A percentile compares a stretch with the other conserved stretches of the same genome.
Conservation (phyloP, 2,329 filamentous ascomycete species). For the Fusarium sp. region DNA sequence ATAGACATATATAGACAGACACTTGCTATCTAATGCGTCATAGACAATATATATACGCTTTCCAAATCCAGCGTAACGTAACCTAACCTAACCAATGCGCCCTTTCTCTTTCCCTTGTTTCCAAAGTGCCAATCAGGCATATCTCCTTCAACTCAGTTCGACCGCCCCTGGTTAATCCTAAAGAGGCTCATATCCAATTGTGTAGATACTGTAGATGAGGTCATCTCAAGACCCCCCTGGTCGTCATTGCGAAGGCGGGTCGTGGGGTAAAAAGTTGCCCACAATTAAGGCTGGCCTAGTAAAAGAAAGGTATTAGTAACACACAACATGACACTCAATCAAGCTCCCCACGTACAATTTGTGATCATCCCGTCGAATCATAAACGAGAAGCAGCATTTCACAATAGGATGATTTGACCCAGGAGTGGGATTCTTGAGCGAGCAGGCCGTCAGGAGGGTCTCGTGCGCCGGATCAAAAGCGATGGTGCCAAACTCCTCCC, state of each 20-base stretch:
- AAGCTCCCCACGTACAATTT: slow-evolving; percentile 80
- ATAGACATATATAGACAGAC: slow-evolving; percentile 9
- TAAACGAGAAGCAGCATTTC: slow-evolving; percentile 97
- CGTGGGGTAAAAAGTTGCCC: slow-evolving; percentile 94
- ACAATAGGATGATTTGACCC: slow-evolving; percentile 78
- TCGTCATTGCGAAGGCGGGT: slow-evolving; percentile 58
- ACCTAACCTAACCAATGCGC: slow-evolving; percentile 19
- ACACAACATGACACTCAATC: neutral
- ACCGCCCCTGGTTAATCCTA: neutral
- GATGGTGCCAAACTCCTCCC: slow-evolving; percentile 99
- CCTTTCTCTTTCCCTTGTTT: slow-evolving; percentile 26
- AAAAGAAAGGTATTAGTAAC: slow-evolving; percentile 47
- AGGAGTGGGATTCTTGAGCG: slow-evolving; percentile 83
- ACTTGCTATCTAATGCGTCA: slow-evolving; percentile 31
- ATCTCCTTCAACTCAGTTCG: neutral
- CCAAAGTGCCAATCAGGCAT: slow-evolving; percentile 8
- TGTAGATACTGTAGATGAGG: neutral
- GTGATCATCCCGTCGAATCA: slow-evolving; percentile 92
- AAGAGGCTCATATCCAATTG: neutral
- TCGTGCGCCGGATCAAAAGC: slow-evolving; percentile 96
- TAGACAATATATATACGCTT: slow-evolving; percentile 35
- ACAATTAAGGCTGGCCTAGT: slow-evolving; percentile 90
- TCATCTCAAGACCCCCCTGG: slow-evolving; percentile 1
- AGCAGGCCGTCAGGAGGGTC: slow-evolving; percentile 93
- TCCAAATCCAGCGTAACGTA: slow-evolving; percentile 16